Percentiles rank a stretch among this genome's conserved stretches.
Conservation (phyloP, 768 basidiomycete species). For the Solioccasus polychromus region DNA sequence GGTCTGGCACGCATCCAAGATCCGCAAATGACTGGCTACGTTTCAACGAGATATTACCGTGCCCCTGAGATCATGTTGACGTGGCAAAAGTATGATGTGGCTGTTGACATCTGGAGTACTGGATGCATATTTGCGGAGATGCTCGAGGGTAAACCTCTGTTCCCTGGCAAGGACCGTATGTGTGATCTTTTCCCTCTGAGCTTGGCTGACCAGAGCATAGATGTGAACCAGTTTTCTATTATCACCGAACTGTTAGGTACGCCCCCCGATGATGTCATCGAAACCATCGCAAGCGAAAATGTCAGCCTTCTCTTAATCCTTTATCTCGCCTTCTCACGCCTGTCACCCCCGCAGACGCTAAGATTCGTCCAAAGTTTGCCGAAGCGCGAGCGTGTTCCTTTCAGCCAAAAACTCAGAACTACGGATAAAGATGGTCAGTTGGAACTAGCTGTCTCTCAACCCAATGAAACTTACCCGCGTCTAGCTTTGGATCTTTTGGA, state of each 20-base stretch:
- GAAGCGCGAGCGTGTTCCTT: conserved; percentile 93
- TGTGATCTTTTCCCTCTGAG: conserved; percentile 24
- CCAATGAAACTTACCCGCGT: conserved; percentile 3
- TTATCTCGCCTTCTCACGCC: conserved; percentile 11
- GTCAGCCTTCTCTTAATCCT: conserved; percentile 43
- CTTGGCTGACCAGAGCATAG: conserved; percentile 40
- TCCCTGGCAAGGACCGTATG: conserved; percentile 99
- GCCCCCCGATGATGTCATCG: conserved; percentile 99
- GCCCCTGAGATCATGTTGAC: conserved; percentile 99
- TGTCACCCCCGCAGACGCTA: conserved; percentile 66
- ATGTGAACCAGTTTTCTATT: conserved; percentile 99
- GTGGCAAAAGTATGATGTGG: conserved; percentile 99
- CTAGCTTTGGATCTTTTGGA: conserved; percentile 92
- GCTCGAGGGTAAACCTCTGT: conserved; percentile 97
- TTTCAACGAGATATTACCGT: conserved; percentile 97
- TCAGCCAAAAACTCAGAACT: conserved; percentile 88
- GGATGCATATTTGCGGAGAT: conserved; percentile 99
- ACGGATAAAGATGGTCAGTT: conserved; percentile 78
- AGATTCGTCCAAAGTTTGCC: conserved; percentile 98
- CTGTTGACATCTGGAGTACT: conserved; percentile 99
- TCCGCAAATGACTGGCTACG: conserved; percentile 99
- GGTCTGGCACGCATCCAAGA: conserved; percentile 98
- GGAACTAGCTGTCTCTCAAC: not conserved
- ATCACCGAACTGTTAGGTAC: conserved; percentile 98
- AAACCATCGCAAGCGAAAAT: conserved; percentile 97